Evolutionary conservation across 1,284 basidiomycete genomes (phyloP).

Genomic region (Neonothopanus nambi): DNA sequence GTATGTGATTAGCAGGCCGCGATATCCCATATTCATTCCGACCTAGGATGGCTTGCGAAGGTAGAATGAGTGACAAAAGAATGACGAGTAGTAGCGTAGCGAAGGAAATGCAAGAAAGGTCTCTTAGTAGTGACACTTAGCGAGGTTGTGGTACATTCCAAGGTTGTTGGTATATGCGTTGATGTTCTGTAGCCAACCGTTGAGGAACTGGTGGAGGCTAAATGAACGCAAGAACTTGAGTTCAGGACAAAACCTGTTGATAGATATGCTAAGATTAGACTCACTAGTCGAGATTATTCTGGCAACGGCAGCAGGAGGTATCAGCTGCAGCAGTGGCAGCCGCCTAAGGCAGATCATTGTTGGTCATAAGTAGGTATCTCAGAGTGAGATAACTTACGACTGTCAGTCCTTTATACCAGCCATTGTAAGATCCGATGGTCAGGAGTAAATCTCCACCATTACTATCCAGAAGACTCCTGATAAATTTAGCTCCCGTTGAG

Average conservation of each 20-base stretch:
- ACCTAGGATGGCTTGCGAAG: no score
- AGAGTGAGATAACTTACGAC: constrained; percentile 38
- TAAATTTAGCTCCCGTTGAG: constrained; percentile 58
- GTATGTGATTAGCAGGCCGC: no score
- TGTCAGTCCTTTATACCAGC: constrained; percentile 70
- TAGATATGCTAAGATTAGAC: constrained; percentile 24
- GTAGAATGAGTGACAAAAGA: no score
- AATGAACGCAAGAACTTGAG: constrained; percentile 24
- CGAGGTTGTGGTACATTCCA: constrained; percentile 73
- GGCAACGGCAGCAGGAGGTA: constrained; percentile 64
- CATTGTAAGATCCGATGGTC: constrained; percentile 78
- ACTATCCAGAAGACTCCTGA: constrained; percentile 50
- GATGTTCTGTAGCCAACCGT: constrained; percentile 76
- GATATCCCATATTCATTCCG: neutral
- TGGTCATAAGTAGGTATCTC: constrained; percentile 3
- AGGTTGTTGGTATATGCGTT: constrained; percentile 54
- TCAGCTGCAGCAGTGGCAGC: constrained; percentile 60
- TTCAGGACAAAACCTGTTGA: neutral
- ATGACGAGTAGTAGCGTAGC: no score
- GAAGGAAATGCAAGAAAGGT: neutral
- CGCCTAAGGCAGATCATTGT: constrained; percentile 31
- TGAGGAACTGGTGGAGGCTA: constrained; percentile 76
- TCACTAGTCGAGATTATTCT: constrained; percentile 80
- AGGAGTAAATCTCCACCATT: constrained; percentile 62
- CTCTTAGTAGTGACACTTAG: constrained; percentile 38